Percentiles rank a stretch among this genome's conserved stretches.
Evolutionary conservation across 2,329 filamentous ascomycete genomes (phyloP).

Genomic region (Xylaria hypoxylon): DNA sequence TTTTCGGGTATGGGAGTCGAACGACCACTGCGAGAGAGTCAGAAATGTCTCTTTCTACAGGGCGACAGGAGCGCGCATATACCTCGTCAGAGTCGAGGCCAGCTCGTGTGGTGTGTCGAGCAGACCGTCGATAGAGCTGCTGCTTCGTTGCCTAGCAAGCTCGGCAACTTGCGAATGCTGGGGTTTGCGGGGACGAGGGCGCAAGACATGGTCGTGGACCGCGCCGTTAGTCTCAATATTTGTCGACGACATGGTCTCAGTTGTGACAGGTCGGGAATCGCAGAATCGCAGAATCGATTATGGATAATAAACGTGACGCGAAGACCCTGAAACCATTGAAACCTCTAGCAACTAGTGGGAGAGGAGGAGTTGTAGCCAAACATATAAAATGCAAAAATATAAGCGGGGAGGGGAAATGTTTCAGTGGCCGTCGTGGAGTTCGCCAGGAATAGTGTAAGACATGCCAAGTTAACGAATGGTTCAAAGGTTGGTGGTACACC

Average conservation of each 20-base stretch:
- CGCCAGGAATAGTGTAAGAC: constrained; percentile 10
- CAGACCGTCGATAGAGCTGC: constrained; percentile 53
- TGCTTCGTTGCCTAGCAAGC: constrained; percentile 57
- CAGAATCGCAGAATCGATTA: constrained; percentile 5
- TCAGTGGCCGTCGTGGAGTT: background rate
- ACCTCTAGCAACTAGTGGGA: constrained; percentile 13
- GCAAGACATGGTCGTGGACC: constrained; percentile 57
- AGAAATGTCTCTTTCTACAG: constrained; percentile 28
- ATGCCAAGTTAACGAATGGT: background rate
- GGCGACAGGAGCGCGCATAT: constrained; percentile 28
- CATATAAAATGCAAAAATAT: background rate
- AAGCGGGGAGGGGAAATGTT: background rate
- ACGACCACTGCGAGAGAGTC: constrained; percentile 68
- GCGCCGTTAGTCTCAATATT: constrained; percentile 43
- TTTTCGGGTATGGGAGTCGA: constrained; percentile 88
- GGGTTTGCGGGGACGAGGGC: constrained; percentile 63
- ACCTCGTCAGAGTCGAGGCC: constrained; percentile 61
- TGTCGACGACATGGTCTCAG: constrained; percentile 44
- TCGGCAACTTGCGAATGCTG: constrained; percentile 61
- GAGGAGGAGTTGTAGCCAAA: background rate
- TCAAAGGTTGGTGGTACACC: background rate
- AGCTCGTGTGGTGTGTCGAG: constrained; percentile 53
- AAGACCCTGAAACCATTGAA: constrained; percentile 13
- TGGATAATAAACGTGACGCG: background rate
- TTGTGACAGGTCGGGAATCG: background rate